These are phyloP conservation scores for Typha latifolia DNA, from an alignment of 176 grass and related monocot genomes.

Conservation along the genomic window DNA sequence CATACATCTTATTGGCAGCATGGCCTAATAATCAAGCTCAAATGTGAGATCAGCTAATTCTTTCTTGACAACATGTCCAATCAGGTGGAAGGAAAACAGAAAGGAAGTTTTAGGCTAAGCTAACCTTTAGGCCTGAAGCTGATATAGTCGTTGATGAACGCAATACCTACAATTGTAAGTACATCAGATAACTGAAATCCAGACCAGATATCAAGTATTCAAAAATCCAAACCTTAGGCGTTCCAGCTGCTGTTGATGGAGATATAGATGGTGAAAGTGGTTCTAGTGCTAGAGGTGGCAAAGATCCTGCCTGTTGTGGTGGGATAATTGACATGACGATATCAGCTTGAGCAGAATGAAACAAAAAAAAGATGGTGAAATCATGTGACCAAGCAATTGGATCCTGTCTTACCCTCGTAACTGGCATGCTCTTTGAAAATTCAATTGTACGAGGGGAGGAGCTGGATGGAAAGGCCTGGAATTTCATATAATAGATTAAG, in stretches of 20 bases:
- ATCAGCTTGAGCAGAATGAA: neutral
- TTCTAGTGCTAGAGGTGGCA: conserved; percentile 23
- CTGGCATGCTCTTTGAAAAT: conserved; percentile 21
- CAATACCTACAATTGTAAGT: conserved; percentile 39
- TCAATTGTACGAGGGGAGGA: conserved; percentile 36
- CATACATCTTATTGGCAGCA: neutral
- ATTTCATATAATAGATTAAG: neutral
- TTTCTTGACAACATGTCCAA: neutral
- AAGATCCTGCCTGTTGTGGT: conserved; percentile 26
- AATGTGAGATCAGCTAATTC: neutral
- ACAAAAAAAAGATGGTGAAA: neutral
- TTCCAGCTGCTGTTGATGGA: conserved; percentile 26
- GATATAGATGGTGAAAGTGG: conserved; percentile 17
- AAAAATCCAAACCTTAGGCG: conserved; percentile 26
- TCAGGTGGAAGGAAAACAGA: neutral
- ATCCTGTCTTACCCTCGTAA: conserved; percentile 26
- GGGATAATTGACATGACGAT: neutral
- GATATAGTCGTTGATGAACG: conserved; percentile 38
- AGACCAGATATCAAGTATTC: neutral
- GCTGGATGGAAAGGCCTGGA: conserved; percentile 36
- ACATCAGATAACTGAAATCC: conserved; percentile 13
- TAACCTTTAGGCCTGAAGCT: conserved; percentile 43
- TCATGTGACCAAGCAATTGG: neutral
- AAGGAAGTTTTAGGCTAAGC: neutral
- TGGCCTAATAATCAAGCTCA: neutral